A percentile compares a stretch with the other conserved stretches of the same genome.
Conservation (phyloP, 2,329 filamentous ascomycete species). For the Alternaria sp. region DNA sequence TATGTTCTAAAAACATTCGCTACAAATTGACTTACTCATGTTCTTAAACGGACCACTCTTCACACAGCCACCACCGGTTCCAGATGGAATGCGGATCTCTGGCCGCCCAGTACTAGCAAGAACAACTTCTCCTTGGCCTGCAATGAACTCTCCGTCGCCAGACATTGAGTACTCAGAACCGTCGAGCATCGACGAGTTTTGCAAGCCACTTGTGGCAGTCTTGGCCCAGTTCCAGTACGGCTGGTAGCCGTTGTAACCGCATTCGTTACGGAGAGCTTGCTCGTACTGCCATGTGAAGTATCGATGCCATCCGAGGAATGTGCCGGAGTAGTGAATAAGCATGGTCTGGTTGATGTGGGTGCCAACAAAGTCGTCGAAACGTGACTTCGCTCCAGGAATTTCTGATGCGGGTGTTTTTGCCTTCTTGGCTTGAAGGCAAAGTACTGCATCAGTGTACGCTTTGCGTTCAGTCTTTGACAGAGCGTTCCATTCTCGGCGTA, state of each 20-base stretch:
- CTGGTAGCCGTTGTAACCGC: slow-evolving; percentile 53
- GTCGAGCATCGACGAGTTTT: slow-evolving; percentile 62
- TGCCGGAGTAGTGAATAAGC: slow-evolving; percentile 48
- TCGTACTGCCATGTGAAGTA: slow-evolving; percentile 55
- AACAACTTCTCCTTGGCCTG: slow-evolving; percentile 40
- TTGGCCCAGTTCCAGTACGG: slow-evolving; percentile 65
- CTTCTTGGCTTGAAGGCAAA: slow-evolving; percentile 45
- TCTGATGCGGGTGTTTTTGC: slow-evolving; percentile 39
- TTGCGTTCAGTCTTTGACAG: slow-evolving; percentile 43
- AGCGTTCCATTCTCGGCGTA: slow-evolving; percentile 41
- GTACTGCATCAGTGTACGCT: slow-evolving; percentile 49
- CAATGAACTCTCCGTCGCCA: slow-evolving; percentile 56
- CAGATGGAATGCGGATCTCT: slow-evolving; percentile 55
- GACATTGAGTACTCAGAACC: slow-evolving; percentile 59
- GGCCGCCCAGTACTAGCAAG: slow-evolving; percentile 29
- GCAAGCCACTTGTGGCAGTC: slow-evolving; percentile 55
- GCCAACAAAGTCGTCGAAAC: slow-evolving; percentile 51
- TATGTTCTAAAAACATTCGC: background rate
- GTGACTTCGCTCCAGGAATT: slow-evolving; percentile 43
- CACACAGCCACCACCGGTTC: slow-evolving; percentile 65
- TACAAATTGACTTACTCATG: slow-evolving; percentile 16
- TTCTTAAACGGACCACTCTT: slow-evolving; percentile 61
- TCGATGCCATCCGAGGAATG: slow-evolving; percentile 51
- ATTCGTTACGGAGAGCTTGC: slow-evolving; percentile 53
- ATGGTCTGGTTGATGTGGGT: slow-evolving; percentile 50